A percentile compares a stretch with the other conserved stretches of the same genome.
Evolutionary conservation across 192 early-diverging fungal genomes (phyloP).

Genomic region (Coemansia sp.): DNA sequence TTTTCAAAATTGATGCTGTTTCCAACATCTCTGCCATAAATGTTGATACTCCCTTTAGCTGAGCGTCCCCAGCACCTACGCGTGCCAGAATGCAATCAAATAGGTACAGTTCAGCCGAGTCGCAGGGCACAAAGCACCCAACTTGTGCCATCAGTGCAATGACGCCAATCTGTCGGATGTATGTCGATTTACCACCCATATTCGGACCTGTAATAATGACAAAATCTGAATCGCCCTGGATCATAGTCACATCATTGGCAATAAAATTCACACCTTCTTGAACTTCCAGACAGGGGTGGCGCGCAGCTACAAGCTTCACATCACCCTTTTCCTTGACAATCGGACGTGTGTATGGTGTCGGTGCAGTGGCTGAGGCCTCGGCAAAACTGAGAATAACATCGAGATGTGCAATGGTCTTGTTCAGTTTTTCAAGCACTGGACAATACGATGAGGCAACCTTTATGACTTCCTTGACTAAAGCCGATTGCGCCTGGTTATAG

Average conservation of each 20-base stretch:
- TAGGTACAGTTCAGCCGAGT: slow-evolving; percentile 66
- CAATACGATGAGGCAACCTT: slow-evolving; percentile 83
- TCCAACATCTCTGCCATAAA: slow-evolving; percentile 98
- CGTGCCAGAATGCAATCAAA: slow-evolving; percentile 89
- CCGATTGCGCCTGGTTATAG: slow-evolving; percentile 70
- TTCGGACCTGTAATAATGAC: slow-evolving; percentile 95
- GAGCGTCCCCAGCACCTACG: slow-evolving; percentile 93
- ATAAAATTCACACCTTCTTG: slow-evolving; percentile 92
- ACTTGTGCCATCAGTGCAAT: slow-evolving; percentile 92
- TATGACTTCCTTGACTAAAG: slow-evolving; percentile 86
- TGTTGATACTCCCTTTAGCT: slow-evolving; percentile 90
- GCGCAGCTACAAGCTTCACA: slow-evolving; percentile 64
- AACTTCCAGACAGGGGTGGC: slow-evolving; percentile 93
- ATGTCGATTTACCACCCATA: slow-evolving; percentile 99
- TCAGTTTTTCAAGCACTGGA: slow-evolving; percentile 75
- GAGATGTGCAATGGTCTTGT: slow-evolving; percentile 73
- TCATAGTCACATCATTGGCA: slow-evolving; percentile 84
- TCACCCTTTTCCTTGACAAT: slow-evolving; percentile 58
- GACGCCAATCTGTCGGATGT: slow-evolving; percentile 92
- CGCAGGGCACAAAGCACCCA: slow-evolving; percentile 92
- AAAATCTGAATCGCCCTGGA: slow-evolving; percentile 70
- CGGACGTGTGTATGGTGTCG: slow-evolving; percentile 81
- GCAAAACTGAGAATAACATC: slow-evolving; percentile 91
- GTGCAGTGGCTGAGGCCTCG: slow-evolving; percentile 79
- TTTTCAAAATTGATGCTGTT: slow-evolving; percentile 85